phyloP scores from a whole-genome alignment of 2,329 filamentous ascomycete species.

The Scedosporium dehoogii region DNA sequence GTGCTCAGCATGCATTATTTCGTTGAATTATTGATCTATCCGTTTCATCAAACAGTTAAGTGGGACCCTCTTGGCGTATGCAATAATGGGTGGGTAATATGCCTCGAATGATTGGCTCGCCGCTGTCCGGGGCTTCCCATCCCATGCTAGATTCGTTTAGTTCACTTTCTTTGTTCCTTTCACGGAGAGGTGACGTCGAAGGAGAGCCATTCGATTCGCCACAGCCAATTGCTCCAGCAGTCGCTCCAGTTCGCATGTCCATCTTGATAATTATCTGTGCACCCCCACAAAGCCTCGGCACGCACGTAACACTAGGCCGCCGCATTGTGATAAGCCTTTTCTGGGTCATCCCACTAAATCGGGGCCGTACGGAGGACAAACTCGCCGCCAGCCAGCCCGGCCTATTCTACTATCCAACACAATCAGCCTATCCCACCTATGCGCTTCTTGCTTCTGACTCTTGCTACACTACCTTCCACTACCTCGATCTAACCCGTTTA shows the following conservation, averaged over 20 bases:
- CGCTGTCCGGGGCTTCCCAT: neutral
- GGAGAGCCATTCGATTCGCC: neutral
- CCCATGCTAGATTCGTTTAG: too few species aligned
- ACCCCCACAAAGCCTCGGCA: constrained; percentile 5
- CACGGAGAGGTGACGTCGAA: constrained; percentile 2
- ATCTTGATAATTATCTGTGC: neutral
- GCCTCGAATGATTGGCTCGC: neutral
- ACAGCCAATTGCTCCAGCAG: neutral
- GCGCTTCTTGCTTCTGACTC: neutral
- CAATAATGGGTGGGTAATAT: constrained; percentile 1
- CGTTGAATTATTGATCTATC: too few species aligned
- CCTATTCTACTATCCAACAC: neutral
- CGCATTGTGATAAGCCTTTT: constrained; percentile 2
- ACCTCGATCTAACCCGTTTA: neutral
- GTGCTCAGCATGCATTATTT: too few species aligned
- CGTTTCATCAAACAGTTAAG: too few species aligned
- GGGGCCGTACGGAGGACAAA: neutral
- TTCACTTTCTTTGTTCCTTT: constrained; percentile 2
- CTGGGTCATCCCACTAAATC: neutral
- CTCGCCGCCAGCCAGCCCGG: neutral
- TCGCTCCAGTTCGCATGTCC: neutral
- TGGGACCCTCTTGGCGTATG: neutral
- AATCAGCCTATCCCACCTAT: neutral
- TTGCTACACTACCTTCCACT: neutral
- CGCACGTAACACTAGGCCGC: neutral